Base-by-base conservation (phyloP, 2,329 filamentous ascomycete genomes). In the Xylariaceae sp. region DNA sequence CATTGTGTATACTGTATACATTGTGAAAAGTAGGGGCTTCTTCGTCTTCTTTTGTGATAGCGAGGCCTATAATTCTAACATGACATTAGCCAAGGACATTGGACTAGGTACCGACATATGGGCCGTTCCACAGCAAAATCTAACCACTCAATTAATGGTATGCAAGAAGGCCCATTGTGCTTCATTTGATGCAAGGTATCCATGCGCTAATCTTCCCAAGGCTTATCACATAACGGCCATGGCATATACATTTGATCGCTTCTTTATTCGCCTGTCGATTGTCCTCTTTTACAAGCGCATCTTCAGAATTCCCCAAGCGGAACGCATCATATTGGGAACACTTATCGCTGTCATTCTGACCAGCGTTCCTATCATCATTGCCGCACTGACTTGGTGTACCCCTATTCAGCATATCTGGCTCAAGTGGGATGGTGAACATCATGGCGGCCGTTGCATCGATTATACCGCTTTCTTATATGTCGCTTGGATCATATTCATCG, bases 241-340 rank as follows among this genome's bases (percentile, higher is more conserved):
- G 9, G 4, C 35, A 17, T 41, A 36, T 12, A n/a, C 22, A n/a
- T 11, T 30, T 13, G 19, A 31, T 28, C 38, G 38, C 19, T 34
- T 16, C 15, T 32, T 41, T 15, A 41, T 35, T 19, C 19, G 39
- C 11, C 18, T 32, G n/a, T 41, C 39, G 12, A 37, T 41, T 9
- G n/a, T 41, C 17, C 34, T 41, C n/a, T 41, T 41, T 29, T 41
- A 41, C 15, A 31, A 29, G 11, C 39, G 39, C 19, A 22, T 41
- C 11, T 41, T 41, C 34, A 33, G 34, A 17, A 15, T 29, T n/a
- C 19, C 38, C 9, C 32, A 28, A 3, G 19, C 38, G 4, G n/a
- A 34, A 6, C 24, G 24, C 30, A 22, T 41, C 24, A 29, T 41
- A 26, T 29, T 31, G 19, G 19, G 19, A 6, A 29, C 38, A 4